phyloP scores from a whole-genome alignment of 2,329 filamentous ascomycete genomes.

The Westerdykella ornata region DNA sequence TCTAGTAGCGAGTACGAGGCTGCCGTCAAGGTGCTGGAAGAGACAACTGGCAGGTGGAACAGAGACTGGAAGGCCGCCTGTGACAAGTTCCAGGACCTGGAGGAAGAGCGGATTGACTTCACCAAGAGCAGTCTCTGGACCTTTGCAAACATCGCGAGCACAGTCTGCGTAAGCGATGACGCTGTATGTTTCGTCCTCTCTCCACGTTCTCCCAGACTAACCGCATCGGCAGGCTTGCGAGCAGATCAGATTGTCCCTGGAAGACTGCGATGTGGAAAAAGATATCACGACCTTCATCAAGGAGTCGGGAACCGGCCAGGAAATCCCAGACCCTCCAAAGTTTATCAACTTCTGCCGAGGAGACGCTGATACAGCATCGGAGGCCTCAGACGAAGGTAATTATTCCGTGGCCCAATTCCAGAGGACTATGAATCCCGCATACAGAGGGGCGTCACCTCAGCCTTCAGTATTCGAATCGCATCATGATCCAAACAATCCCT shows the following conservation, averaged over 20 bases:
- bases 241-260: slow-evolving; percentile 86
- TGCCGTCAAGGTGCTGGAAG: slow-evolving; percentile 86
- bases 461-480: slow-evolving; percentile 90
- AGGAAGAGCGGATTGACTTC: slow-evolving; percentile 94
- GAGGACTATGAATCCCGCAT: slow-evolving; percentile 89
- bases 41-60: slow-evolving; percentile 94
- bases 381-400: slow-evolving; percentile 74
- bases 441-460: slow-evolving; percentile 91
- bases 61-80: slow-evolving; percentile 96
- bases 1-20: slow-evolving; percentile 91
- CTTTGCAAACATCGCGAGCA: slow-evolving; percentile 95
- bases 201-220: slow-evolving; percentile 3
- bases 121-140: slow-evolving; percentile 97
- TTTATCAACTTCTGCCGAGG: slow-evolving; percentile 99
- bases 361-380: slow-evolving; percentile 74
- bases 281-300: slow-evolving; percentile 87
- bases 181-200: slow-evolving; percentile 44
- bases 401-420: slow-evolving; percentile 97
- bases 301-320: slow-evolving; percentile 84
- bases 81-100: slow-evolving; percentile 97
- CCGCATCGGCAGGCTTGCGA: slow-evolving; percentile 62
- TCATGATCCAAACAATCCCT: slow-evolving; percentile 71
- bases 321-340: slow-evolving; percentile 93
- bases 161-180: slow-evolving; percentile 96
- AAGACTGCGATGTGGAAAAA: slow-evolving; percentile 94